These are phyloP conservation scores for Botrytis pseudocinerea DNA, from an alignment of 2,329 filamentous ascomycete species.

Conservation along the genomic window DNA sequence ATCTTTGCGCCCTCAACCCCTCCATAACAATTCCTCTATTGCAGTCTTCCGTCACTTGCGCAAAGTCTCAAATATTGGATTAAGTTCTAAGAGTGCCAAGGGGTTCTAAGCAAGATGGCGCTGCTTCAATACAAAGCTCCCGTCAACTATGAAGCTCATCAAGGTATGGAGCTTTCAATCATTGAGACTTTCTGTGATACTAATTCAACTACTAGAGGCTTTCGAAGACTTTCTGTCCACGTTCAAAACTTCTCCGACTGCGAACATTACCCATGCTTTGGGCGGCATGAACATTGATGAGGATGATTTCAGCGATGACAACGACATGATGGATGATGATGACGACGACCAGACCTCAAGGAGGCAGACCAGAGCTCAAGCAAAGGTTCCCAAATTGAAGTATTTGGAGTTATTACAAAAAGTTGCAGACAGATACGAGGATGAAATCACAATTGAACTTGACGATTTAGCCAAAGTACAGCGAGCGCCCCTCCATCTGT, in stretches of 20 bases:
- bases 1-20: conserved; percentile 18
- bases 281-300: conserved; percentile 84
- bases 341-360: conserved; percentile 58
- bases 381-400: conserved; percentile 69
- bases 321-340: conserved; percentile 91
- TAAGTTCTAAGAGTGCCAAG: conserved; percentile 17
- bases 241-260: conserved; percentile 79
- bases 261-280: conserved; percentile 76
- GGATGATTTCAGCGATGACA: conserved; percentile 83
- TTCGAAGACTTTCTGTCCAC: conserved; percentile 85
- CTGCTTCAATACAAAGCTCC: conserved; percentile 76
- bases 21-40: conserved; percentile 1
- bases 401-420: conserved; percentile 87
- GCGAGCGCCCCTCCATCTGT: conserved; percentile 43
- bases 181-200: conserved; percentile 5
- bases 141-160: conserved; percentile 86
- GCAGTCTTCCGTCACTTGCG: background rate
- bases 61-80: background rate
- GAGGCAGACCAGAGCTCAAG: conserved; percentile 50
- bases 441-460: conserved; percentile 82
- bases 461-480: conserved; percentile 77
- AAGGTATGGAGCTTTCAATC: conserved; percentile 59
- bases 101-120: conserved; percentile 59
- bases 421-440: conserved; percentile 74
- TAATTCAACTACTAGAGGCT: conserved; percentile 53